These are phyloP conservation scores for Amanita molliuscula DNA, from an alignment of 768 basidiomycete genomes.

Conservation along the genomic window DNA sequence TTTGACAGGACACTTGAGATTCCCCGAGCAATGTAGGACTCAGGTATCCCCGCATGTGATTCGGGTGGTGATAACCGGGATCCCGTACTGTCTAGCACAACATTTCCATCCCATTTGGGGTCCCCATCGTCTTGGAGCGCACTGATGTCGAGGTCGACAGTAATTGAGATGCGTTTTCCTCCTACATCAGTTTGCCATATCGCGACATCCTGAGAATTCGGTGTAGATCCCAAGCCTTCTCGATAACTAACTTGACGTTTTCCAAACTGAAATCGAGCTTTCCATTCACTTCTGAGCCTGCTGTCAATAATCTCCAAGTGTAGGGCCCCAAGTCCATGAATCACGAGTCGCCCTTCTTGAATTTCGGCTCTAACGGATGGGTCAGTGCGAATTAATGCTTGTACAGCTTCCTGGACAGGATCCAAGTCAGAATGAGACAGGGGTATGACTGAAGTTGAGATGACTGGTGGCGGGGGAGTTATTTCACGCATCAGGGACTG, in stretches of 20 bases:
- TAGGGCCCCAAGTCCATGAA: constrained; percentile 77
- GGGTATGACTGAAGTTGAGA: constrained; percentile 76
- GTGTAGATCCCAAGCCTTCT: constrained; percentile 37
- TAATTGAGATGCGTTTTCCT: constrained; percentile 42
- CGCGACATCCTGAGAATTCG: constrained; percentile 23
- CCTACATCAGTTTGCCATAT: constrained; percentile 55
- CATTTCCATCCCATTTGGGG: constrained; percentile 67
- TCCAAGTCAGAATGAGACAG: constrained; percentile 70
- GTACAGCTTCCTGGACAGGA: constrained; percentile 68
- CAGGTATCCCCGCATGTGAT: constrained; percentile 34
- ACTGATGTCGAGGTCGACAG: constrained; percentile 45
- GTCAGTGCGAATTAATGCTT: constrained; percentile 70
- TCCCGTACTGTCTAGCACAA: constrained; percentile 49
- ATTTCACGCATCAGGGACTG: constrained; percentile 48
- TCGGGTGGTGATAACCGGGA: constrained; percentile 43
- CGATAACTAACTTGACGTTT: constrained; percentile 72
- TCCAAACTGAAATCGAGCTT: constrained; percentile 68
- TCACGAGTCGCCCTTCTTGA: constrained; percentile 75
- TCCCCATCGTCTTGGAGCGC: constrained; percentile 54
- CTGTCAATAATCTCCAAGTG: constrained; percentile 86
- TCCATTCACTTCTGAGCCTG: constrained; percentile 75
- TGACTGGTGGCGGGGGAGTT: constrained; percentile 70
- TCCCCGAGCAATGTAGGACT: constrained; percentile 53
- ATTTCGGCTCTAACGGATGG: constrained; percentile 77
- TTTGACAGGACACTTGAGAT: constrained; percentile 62